Base-by-base conservation (phyloP, 768 basidiomycete species). In the Goffeauzyma gilvescens region DNA sequence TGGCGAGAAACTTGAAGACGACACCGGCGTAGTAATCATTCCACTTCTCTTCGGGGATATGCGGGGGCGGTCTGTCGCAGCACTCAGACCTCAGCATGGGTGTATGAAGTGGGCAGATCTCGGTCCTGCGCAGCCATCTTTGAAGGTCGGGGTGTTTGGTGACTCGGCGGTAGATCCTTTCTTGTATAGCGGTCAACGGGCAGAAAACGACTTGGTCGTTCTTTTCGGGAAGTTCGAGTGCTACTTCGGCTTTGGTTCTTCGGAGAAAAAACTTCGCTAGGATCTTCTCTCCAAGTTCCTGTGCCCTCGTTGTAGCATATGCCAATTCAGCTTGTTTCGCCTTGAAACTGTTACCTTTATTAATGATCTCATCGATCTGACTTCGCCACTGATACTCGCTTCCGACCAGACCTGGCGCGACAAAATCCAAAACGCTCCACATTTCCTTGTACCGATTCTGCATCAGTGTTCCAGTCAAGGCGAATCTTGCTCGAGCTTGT, bases 131-230 rank as follows among this genome's bases (percentile, higher is more conserved):
- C n/a, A n/a, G n/a, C n/a, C n/a, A n/a, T n/a, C n/a, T n/a, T n/a
- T n/a, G n/a, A n/a, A n/a, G n/a, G n/a, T n/a, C 32, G 5, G 26
- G 35, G 18, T 38, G 27, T 9, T 20, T 62, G 18, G 89, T 65
- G 25, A 89, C 68, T 5, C 71, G 69, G 50, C 74, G 79, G 61
- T 93, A 90, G 1, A 77, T 81, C 13, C 61, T 56, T 22, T 75
- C 72, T 63, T 93, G 89, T 26, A 65, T 69, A 0, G 66, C 45
- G 0, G 81, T 81, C 37, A 96, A 65, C 13, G 86, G 89, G 55
- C 90, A 98, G 55, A 95, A 90, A 5, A 93, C 84, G 12, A 95
- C 81, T 55, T 85, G 69, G 51, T 98, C 90, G 0, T 72, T 72
- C 67, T 98, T 98, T 48, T 70, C 69, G 1, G 90, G 90, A 2